Evolutionary conservation across 768 basidiomycete genomes (phyloP), one percentile per base, ranked within the genome.

Genomic region (Mycena haematopus): DNA sequence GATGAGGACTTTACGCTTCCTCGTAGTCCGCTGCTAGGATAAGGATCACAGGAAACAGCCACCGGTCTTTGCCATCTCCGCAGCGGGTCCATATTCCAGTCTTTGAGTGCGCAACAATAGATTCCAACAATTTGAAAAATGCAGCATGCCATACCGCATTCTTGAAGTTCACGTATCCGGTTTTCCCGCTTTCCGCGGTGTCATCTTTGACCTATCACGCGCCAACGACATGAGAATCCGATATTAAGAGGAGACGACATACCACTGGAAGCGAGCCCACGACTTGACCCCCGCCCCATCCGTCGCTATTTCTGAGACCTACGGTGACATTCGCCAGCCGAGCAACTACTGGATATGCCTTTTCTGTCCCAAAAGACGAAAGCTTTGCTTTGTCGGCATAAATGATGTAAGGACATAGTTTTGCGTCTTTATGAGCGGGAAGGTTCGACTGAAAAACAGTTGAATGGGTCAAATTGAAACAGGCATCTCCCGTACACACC

Each of bases 1-100:
- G 19, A 71, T 7, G 2, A 52, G n/a, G 6, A 21, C 56, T 77
- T 24, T 72, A 83, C 82, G 78, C 76, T 71, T 84, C 40, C 19
- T 42, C 40, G 8, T 42, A 42, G 19, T 42, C 40, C 5, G 17
- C 15, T 6, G 19, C 40, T 4, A 42, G 19, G 19, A 42, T 42
- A 3, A 42, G 19, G 8, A 42, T n/a, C 3, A n/a, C 6, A 2
- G 40, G 40, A n/a, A 17, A 42, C 19, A 42, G 15, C 15, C 36
- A 38, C 3, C 36, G 10, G 3, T 2, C 19, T 42, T 42, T 10
- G 40, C 40, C 40, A 42, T 42, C 40, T 14, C 40, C 40, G 14
- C 40, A 42, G 4, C 14, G 9, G 3, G 40, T 42, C 40, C 40
- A 42, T 14, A 14, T 14, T 3, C 40, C 40, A 14, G 40, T 42